Evolutionary conservation across 2,329 filamentous ascomycete genomes (phyloP).

Genomic region (Fusarium pseudograminearum): DNA sequence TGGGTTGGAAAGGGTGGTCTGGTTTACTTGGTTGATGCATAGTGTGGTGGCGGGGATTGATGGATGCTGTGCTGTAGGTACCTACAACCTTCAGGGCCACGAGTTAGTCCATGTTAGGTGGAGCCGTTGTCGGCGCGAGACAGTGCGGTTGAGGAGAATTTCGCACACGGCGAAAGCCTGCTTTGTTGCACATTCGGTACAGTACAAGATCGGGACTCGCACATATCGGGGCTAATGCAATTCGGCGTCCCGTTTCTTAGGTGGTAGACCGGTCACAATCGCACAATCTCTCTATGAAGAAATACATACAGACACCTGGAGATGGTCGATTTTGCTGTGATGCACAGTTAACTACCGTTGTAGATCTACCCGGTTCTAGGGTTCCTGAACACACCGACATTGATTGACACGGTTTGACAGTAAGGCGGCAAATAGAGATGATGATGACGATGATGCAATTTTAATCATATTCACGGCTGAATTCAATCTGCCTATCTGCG

Average conservation of each 20-base stretch:
- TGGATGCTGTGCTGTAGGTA: background rate
- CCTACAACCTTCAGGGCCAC: background rate
- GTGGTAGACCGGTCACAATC: constrained; percentile 12
- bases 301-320: constrained; percentile 7
- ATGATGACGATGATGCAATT: background rate
- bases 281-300: constrained; percentile 7
- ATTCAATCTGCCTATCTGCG: background rate
- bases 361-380: constrained; percentile 9
- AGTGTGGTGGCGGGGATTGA: constrained; percentile 33
- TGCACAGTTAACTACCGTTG: background rate
- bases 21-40: constrained; percentile 1
- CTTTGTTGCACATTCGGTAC: background rate
- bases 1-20: background rate
- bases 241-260: constrained; percentile 12
- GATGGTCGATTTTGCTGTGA: constrained; percentile 2
- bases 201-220: constrained; percentile 12
- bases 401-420: constrained; percentile 19
- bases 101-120: constrained; percentile 4
- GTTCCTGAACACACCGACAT: constrained; percentile 26
- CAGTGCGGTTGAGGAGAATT: constrained; percentile 37
- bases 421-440: constrained; percentile 2
- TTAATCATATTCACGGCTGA: background rate
- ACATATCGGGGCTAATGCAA: constrained; percentile 23
- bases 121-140: constrained; percentile 29
- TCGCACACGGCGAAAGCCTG: constrained; percentile 1